These are phyloP conservation scores for Penicillium arizonense DNA, from an alignment of 495 filamentous ascomycete genomes.

Conservation along the genomic window DNA sequence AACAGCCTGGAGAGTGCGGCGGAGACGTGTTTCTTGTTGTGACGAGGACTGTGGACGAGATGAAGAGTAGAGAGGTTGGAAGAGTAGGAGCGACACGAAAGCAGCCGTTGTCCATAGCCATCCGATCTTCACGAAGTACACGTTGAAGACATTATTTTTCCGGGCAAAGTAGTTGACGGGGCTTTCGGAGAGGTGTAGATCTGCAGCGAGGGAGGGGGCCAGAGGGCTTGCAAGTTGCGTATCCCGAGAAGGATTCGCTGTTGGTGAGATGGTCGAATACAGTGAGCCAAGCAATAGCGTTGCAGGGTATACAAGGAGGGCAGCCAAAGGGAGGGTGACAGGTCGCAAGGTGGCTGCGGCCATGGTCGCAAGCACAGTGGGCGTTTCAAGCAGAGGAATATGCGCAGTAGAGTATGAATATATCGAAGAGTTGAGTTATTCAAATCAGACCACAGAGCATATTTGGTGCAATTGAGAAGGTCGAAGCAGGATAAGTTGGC, in stretches of 20 bases:
- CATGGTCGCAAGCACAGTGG: conserved; percentile 14
- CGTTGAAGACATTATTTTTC: conserved; percentile 88
- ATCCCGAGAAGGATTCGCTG: conserved; percentile 41
- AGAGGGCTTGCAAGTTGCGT: conserved; percentile 58
- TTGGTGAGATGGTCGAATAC: conserved; percentile 74
- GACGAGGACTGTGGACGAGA: conserved; percentile 14
- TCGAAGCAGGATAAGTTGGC: background rate
- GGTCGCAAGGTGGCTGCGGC: conserved; percentile 18
- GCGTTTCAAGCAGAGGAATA: background rate
- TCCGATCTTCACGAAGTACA: conserved; percentile 88
- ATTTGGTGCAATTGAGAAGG: conserved; percentile 1
- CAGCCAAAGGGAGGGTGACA: conserved; percentile 20
- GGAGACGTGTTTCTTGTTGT: conserved; percentile 23
- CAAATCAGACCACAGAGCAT: background rate
- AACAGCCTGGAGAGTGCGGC: conserved; percentile 44
- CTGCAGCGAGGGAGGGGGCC: conserved; percentile 48
- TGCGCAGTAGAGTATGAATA: background rate
- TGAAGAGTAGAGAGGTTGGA: conserved; percentile 49
- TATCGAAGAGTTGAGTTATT: background rate
- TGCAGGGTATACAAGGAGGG: conserved; percentile 67
- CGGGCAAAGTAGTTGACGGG: conserved; percentile 82
- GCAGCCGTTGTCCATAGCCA: conserved; percentile 86
- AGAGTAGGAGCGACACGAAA: conserved; percentile 60
- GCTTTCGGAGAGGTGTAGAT: conserved; percentile 27
- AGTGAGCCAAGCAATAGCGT: conserved; percentile 77